Percentiles rank a stretch among this genome's conserved stretches.
These are phyloP conservation scores for Rhynchosporium graminicola DNA, from an alignment of 2,329 filamentous ascomycete genomes.

Conservation along the genomic window DNA sequence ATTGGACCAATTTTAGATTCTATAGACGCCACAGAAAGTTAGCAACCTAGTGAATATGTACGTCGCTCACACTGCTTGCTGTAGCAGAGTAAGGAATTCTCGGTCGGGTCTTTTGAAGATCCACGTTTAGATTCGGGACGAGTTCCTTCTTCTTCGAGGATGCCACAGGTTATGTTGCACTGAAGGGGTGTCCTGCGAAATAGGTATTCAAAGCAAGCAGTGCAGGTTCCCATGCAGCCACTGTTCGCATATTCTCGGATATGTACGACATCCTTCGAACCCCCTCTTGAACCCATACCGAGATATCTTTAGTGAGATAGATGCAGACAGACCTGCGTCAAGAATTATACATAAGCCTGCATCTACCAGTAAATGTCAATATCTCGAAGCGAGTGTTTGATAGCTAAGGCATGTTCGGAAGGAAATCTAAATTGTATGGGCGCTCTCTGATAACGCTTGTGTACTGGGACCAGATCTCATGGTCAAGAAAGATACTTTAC, in stretches of 20 bases:
- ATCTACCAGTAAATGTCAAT: not conserved
- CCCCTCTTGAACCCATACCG: not conserved
- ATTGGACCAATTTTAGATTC: not conserved
- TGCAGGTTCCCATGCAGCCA: not conserved
- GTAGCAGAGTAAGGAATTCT: not conserved
- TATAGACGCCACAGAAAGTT: slow-evolving; percentile 8
- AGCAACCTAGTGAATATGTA: slow-evolving; percentile 5
- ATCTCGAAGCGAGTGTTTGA: not conserved
- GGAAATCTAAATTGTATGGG: not conserved
- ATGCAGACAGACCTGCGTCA: slow-evolving; percentile 11
- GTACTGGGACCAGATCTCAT: too few relatives aligned
- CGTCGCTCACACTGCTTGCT: not conserved
- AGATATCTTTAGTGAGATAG: not conserved
- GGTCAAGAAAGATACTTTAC: too few relatives aligned
- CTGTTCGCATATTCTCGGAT: slow-evolving; percentile 1
- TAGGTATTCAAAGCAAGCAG: not conserved
- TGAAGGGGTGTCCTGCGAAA: not conserved
- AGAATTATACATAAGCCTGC: slow-evolving; percentile 2
- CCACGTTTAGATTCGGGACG: not conserved
- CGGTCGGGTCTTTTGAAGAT: not conserved
- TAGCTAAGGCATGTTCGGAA: not conserved
- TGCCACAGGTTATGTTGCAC: not conserved
- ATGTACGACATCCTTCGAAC: slow-evolving; percentile 10
- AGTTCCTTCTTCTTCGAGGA: not conserved
- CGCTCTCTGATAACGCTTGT: too few relatives aligned